These are phyloP conservation scores for Trametes coccinea DNA, from an alignment of 768 basidiomycete species.

Conservation along the genomic window DNA sequence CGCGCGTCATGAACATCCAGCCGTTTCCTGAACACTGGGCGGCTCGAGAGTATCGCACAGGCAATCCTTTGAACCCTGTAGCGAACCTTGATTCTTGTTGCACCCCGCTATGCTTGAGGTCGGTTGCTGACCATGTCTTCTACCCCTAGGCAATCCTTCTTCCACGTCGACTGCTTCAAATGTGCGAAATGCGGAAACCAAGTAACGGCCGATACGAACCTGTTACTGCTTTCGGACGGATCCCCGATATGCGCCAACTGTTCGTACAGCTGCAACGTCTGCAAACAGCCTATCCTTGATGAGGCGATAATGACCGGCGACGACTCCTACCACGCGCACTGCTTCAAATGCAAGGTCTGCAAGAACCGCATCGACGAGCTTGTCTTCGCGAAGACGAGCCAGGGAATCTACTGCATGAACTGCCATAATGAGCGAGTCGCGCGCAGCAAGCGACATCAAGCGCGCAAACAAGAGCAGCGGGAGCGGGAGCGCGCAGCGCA, in stretches of 20 bases:
- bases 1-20: no score
- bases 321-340: slow-evolving; percentile 97
- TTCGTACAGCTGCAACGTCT: slow-evolving; percentile 95
- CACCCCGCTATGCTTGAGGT: not conserved
- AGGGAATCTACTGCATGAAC: slow-evolving; percentile 98
- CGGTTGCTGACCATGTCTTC: slow-evolving; percentile 15
- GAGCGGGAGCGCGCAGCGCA: slow-evolving; percentile 43
- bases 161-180: slow-evolving; percentile 94
- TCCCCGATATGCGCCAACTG: slow-evolving; percentile 95
- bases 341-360: slow-evolving; percentile 98
- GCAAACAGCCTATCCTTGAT: slow-evolving; percentile 91
- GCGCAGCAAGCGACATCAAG: slow-evolving; percentile 87
- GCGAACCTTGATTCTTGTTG: no score
- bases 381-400: slow-evolving; percentile 96
- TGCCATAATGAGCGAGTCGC: slow-evolving; percentile 98
- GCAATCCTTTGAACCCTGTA: no score
- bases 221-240: slow-evolving; percentile 95
- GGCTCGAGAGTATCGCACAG: no score
- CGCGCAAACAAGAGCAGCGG: slow-evolving; percentile 52
- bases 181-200: slow-evolving; percentile 94
- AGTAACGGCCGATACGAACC: slow-evolving; percentile 95
- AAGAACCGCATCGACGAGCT: slow-evolving; percentile 94
- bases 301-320: slow-evolving; percentile 99
- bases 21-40: no score
- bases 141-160: slow-evolving; percentile 77